Evolutionary conservation across 2,329 filamentous ascomycete species (phyloP), one percentile per base, ranked within the genome.

Genomic region (Purpureocillium lavendulum): DNA sequence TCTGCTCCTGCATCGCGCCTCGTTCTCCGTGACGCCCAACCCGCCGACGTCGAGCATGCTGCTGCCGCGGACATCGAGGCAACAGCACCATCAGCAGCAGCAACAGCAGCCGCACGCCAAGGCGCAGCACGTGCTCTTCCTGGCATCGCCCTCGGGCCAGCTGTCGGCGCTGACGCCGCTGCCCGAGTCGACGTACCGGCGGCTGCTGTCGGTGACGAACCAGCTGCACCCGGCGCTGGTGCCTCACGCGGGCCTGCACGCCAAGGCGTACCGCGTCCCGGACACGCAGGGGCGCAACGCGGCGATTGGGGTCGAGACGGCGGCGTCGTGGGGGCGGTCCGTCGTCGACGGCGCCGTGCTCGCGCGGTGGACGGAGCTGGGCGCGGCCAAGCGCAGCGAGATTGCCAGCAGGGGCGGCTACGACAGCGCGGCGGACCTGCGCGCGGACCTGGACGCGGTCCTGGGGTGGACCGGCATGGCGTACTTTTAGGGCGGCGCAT

Each of bases 11-110:
- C 87, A 90, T 60, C 81, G 86, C 43, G 87, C 85, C 39, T 86
- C 87, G 42, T 97, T 98, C 65, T 83, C 89, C 56, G 80, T 86
- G 0, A 88, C 87, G 30, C 78, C 77, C 14, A 86, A 95, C 59
- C 75, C 82, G 47, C 79, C 85, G 1, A 82, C 84, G 1, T 76
- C 75, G 30, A 82, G 88, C 49, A 79, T 82, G 15, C 76, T 96
- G 36, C 72, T 97, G 28, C 84, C 86, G 1, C 80, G 80, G 13
- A 78, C 77, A 4, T 60, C 77, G 11, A 35, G 67, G 13, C 57
- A 71, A 37, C 11, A 30, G 62, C 64, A 35, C 56, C 59, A 46
- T 52, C 53, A 41, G 48, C 55, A 37, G 33, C 51, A 16, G 9
- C 29, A 38, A 8, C 21, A 28, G 10, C 11, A 21, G 6, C 21